Conservation (phyloP, 129 eudicot genomes). For the Flaveria robusta region DNA sequence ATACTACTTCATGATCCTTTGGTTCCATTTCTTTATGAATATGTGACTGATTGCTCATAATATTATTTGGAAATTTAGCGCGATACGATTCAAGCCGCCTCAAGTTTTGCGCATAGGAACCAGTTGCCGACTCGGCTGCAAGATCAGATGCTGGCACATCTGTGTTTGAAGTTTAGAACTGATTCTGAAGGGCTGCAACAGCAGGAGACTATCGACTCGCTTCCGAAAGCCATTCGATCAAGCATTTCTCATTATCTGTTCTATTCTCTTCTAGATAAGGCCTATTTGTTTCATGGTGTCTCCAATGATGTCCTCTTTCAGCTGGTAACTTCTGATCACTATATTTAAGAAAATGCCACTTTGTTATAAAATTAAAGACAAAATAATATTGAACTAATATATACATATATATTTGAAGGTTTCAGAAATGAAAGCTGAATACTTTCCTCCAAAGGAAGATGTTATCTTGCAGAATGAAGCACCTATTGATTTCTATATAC, state of each 20-base stretch:
- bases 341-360: neutral
- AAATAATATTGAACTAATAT: neutral
- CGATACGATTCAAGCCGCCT: slow-evolving; percentile 68
- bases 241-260: slow-evolving; percentile 62
- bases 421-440: slow-evolving; percentile 82
- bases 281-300: slow-evolving; percentile 61
- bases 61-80: slow-evolving; percentile 36
- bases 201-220: slow-evolving; percentile 68
- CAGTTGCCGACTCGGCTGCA: slow-evolving; percentile 55
- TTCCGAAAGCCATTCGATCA: slow-evolving; percentile 70
- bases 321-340: slow-evolving; percentile 41
- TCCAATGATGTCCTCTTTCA: slow-evolving; percentile 74
- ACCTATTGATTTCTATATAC: slow-evolving; percentile 71
- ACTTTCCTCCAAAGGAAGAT: slow-evolving; percentile 86
- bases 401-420: slow-evolving; percentile 38
- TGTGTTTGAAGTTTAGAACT: slow-evolving; percentile 59
- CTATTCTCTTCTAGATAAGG: slow-evolving; percentile 58
- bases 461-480: slow-evolving; percentile 85
- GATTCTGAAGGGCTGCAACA: slow-evolving; percentile 74
- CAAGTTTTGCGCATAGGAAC: slow-evolving; percentile 70
- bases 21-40: neutral
- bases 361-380: neutral
- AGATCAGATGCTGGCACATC: slow-evolving; percentile 71
- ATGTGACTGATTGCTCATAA: neutral
- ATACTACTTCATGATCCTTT: neutral